Evolutionary conservation across 192 early-diverging fungal genomes (phyloP).

Genomic region (Dimargaris verticillata): DNA sequence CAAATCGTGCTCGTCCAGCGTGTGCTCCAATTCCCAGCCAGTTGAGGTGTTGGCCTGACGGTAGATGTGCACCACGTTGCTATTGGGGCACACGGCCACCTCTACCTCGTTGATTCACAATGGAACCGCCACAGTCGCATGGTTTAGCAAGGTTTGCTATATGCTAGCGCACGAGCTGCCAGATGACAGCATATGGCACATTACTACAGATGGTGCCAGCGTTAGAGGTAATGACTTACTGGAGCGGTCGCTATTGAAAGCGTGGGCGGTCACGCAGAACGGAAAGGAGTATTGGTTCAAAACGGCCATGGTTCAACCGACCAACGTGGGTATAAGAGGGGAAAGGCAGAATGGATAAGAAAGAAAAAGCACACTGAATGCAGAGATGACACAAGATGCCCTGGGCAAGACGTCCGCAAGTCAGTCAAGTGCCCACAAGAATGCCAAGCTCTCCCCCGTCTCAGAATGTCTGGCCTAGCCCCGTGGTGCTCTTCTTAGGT

Average conservation of each 20-base stretch:
- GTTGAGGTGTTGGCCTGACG: conserved; percentile 29
- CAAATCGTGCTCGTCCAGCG: conserved; percentile 85
- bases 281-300: conserved; percentile 29
- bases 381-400: neutral
- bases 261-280: conserved; percentile 69
- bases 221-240: conserved; percentile 32
- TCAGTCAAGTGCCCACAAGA: too few species aligned
- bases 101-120: conserved; percentile 29
- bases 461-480: too few species aligned
- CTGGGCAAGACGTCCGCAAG: neutral
- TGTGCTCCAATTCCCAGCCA: conserved; percentile 44
- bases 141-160: too few species aligned
- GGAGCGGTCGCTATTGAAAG: conserved; percentile 80
- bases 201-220: too few species aligned
- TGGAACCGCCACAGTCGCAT: too few species aligned
- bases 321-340: neutral
- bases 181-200: too few species aligned
- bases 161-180: too few species aligned
- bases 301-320: conserved; percentile 17
- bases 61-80: conserved; percentile 83
- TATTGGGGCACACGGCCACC: conserved; percentile 80
- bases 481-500: too few species aligned
- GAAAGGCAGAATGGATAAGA: neutral
- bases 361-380: neutral
- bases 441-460: too few species aligned